Evolutionary conservation across 768 basidiomycete species (phyloP).

Genomic region (Russula ochroleuca): DNA sequence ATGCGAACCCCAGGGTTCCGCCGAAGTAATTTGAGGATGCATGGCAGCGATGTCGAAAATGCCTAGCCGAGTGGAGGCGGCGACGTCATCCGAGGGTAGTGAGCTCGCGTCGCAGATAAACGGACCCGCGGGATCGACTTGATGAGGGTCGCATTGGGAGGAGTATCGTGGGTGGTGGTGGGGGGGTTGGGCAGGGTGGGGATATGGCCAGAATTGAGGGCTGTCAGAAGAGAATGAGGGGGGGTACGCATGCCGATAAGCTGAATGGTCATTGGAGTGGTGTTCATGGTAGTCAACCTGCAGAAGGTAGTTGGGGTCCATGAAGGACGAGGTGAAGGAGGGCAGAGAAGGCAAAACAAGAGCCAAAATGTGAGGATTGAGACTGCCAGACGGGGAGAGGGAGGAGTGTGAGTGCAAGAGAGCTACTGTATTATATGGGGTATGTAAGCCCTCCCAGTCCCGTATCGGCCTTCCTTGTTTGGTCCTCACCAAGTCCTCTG

Average conservation of each 20-base stretch:
- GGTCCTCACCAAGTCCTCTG: not conserved
- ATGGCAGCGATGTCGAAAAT: conserved; percentile 20
- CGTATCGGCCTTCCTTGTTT: not conserved
- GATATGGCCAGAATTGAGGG: conserved; percentile 22
- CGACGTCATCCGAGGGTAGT: not conserved
- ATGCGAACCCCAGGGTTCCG: conserved; percentile 16
- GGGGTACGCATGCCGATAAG: conserved; percentile 9
- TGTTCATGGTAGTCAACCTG: conserved; percentile 18
- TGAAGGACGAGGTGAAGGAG: not conserved
- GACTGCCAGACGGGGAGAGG: not conserved
- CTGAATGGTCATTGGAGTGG: conserved; percentile 9
- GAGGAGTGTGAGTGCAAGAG: not conserved
- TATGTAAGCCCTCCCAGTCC: not conserved
- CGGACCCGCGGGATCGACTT: not conserved
- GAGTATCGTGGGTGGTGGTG: conserved; percentile 9
- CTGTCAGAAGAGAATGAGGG: conserved; percentile 10
- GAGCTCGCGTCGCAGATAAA: conserved; percentile 3
- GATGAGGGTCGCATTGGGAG: conserved; percentile 19
- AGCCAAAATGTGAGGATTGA: not conserved
- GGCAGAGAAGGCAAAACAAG: conserved; percentile 4
- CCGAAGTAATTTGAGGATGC: conserved; percentile 2
- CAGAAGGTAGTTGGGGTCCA: conserved; percentile 18
- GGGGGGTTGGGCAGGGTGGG: conserved; percentile 6
- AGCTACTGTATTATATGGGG: not conserved
- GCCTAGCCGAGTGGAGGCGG: conserved; percentile 12